Conservation (phyloP, 2,329 filamentous ascomycete species). For the Neonectria hederae region DNA sequence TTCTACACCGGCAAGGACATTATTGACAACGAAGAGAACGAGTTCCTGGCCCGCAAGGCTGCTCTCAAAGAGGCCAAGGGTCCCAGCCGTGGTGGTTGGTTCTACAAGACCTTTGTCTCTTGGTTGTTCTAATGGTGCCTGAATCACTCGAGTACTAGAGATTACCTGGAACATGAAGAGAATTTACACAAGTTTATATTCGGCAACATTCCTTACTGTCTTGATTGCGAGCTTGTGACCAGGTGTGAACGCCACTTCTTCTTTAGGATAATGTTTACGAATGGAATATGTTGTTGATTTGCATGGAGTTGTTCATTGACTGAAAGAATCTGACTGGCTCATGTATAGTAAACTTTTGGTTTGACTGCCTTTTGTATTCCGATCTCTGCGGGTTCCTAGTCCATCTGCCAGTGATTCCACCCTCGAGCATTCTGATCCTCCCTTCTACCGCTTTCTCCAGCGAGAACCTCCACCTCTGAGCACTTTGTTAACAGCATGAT, state of each 20-base stretch:
- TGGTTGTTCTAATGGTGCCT: conserved; percentile 49
- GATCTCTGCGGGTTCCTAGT: neutral
- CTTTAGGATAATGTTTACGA: neutral
- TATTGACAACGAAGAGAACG: conserved; percentile 77
- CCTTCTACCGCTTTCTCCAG: neutral
- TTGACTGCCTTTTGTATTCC: neutral
- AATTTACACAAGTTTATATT: neutral
- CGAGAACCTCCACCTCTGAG: neutral
- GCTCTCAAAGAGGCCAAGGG: conserved; percentile 40
- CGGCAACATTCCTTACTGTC: neutral
- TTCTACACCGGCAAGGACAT: conserved; percentile 77
- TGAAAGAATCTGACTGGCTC: neutral
- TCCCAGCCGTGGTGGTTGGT: conserved; percentile 42
- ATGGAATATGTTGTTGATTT: neutral
- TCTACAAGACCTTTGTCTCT: conserved; percentile 51
- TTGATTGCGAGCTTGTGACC: neutral
- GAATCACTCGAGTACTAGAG: neutral
- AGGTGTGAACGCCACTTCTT: neutral
- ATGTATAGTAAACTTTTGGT: neutral
- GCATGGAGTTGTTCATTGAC: neutral
- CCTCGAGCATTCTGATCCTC: neutral
- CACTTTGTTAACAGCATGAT: neutral
- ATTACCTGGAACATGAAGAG: neutral
- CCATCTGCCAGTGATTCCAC: neutral
- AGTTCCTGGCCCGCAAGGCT: conserved; percentile 63